Conservation (phyloP, 2,329 filamentous ascomycete species). For the Claviceps quebecensis region DNA sequence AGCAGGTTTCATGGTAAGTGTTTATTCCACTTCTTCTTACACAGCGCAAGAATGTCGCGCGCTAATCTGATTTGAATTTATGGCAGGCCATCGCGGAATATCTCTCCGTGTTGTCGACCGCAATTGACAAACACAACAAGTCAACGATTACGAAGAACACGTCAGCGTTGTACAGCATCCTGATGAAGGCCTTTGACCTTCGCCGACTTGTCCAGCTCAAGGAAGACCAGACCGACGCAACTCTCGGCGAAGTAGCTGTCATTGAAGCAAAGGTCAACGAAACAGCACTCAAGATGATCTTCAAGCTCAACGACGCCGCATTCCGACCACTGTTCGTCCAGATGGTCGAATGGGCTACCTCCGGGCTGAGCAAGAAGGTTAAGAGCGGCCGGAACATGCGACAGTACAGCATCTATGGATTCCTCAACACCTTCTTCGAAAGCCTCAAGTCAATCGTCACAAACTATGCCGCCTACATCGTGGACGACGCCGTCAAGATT, state of each 20-base stretch:
- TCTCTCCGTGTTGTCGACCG: conserved; percentile 52
- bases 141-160: conserved; percentile 64
- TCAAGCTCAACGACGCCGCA: conserved; percentile 87
- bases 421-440: conserved; percentile 67
- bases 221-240: conserved; percentile 29
- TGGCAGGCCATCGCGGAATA: conserved; percentile 51
- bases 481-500: conserved; percentile 58
- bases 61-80: neutral
- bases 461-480: conserved; percentile 71
- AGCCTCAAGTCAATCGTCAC: conserved; percentile 90
- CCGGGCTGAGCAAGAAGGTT: conserved; percentile 48
- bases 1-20: conserved; percentile 46
- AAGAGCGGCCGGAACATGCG: conserved; percentile 42
- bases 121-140: conserved; percentile 69
- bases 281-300: conserved; percentile 74
- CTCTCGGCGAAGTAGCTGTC: conserved; percentile 34
- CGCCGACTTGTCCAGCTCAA: conserved; percentile 41
- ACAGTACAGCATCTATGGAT: conserved; percentile 66
- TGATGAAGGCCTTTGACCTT: conserved; percentile 49
- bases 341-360: conserved; percentile 67
- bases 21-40: neutral
- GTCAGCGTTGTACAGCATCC: conserved; percentile 49
- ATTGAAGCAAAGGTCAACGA: conserved; percentile 55
- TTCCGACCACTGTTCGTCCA: conserved; percentile 86
- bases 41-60: neutral